A percentile compares a stretch with the other conserved stretches of the same genome.
phyloP scores from a whole-genome alignment of 139 green algal genomes.

The Auxenochlorella pyrenoidosa region DNA sequence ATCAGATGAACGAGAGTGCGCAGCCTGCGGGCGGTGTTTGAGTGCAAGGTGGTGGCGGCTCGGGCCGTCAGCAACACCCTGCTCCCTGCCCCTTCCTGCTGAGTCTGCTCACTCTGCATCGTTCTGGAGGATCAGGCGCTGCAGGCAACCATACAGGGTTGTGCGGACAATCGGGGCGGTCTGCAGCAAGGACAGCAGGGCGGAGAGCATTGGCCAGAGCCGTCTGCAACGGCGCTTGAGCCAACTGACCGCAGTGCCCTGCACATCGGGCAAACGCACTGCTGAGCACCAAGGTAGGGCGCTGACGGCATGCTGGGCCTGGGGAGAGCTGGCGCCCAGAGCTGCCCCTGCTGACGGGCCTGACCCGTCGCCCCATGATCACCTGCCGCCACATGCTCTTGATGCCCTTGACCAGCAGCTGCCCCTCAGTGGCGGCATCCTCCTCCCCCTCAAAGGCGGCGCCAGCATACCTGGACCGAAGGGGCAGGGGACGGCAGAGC shows the following conservation, averaged over 20 bases:
- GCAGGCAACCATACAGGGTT: conserved; percentile 69
- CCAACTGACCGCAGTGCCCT: no score
- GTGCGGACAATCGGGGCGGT: conserved; percentile 69
- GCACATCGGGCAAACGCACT: background rate
- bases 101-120: conserved; percentile 40
- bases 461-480: conserved; percentile 62
- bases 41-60: no score
- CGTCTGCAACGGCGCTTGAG: no score
- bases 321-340: background rate
- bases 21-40: no score
- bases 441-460: conserved; percentile 64
- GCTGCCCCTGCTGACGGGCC: background rate
- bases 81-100: background rate
- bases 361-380: no score
- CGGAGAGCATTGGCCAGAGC: background rate
- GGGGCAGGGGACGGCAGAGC: background rate
- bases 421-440: conserved; percentile 37
- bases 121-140: conserved; percentile 72
- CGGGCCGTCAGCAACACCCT: no score
- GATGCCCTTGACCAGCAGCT: conserved; percentile 78
- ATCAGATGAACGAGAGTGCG: no score
- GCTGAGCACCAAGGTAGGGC: background rate
- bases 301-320: background rate
- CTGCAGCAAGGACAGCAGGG: conserved; percentile 49
- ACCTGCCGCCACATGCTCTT: conserved; percentile 49